A percentile compares a stretch with the other conserved stretches of the same genome.
phyloP scores from a whole-genome alignment of 2,329 filamentous ascomycete species.

The Aspergillus clavatus region DNA sequence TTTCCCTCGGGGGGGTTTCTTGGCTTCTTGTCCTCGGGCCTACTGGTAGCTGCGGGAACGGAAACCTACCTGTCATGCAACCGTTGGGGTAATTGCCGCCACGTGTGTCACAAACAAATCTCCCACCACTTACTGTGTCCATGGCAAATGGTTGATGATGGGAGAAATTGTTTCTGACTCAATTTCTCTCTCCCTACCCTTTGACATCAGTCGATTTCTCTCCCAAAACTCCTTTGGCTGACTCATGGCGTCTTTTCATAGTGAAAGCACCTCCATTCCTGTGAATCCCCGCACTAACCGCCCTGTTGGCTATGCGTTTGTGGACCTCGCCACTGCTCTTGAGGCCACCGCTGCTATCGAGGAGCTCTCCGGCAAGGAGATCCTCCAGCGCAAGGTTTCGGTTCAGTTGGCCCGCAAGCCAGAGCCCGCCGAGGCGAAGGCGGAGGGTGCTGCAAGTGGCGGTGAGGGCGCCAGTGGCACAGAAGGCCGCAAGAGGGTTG shows the following conservation, averaged over 20 bases:
- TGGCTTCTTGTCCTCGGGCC: neutral
- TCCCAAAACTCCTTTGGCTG: constrained; percentile 23
- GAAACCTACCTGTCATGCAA: neutral
- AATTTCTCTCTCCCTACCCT: too few species aligned
- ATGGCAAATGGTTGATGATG: too few species aligned
- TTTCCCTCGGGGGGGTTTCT: constrained; percentile 1
- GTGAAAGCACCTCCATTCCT: constrained; percentile 97
- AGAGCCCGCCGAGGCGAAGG: constrained; percentile 74
- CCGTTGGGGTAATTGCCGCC: neutral
- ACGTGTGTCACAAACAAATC: constrained; percentile 2
- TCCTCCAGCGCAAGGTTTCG: constrained; percentile 97
- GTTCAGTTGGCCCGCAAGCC: constrained; percentile 98
- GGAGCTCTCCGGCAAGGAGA: constrained; percentile 95
- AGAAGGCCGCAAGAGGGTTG: constrained; percentile 57
- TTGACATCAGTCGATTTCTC: neutral
- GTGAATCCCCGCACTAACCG: constrained; percentile 99
- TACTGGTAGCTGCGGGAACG: neutral
- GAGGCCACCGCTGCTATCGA: constrained; percentile 94
- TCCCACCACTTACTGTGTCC: too few species aligned
- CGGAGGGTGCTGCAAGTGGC: constrained; percentile 64
- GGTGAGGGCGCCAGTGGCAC: constrained; percentile 68
- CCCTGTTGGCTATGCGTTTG: constrained; percentile 97
- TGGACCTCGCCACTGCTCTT: constrained; percentile 88
- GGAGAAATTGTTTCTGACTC: too few species aligned
- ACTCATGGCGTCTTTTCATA: constrained; percentile 42